Evolutionary conservation across 257 asterid genomes (phyloP).

Genomic region (Capsicum baccatum): DNA sequence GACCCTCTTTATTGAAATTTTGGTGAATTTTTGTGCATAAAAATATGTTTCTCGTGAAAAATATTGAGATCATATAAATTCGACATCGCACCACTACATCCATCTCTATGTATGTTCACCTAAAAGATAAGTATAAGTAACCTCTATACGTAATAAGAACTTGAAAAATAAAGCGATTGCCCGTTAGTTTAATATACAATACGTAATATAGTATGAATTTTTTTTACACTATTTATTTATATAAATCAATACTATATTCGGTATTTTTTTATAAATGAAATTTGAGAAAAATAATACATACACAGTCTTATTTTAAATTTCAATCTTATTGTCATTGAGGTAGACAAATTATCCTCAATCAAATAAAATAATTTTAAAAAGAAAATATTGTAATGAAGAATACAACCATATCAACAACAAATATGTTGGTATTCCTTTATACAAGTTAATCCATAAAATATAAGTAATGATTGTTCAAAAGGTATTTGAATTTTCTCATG

Average conservation of each 20-base stretch:
- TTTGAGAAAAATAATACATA: too few relatives aligned
- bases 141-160: neutral
- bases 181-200: neutral
- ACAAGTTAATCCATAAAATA: neutral
- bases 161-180: neutral
- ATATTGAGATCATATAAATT: neutral
- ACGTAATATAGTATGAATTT: too few relatives aligned
- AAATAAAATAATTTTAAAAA: neutral
- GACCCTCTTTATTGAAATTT: neutral
- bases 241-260: neutral
- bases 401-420: neutral
- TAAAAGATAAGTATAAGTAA: neutral
- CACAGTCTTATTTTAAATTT: too few relatives aligned
- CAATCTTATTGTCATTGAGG: too few relatives aligned
- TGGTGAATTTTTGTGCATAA: neutral
- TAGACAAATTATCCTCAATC: too few relatives aligned
- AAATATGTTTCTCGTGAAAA: neutral
- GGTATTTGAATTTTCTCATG: slow-evolving; percentile 33
- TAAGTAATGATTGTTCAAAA: slow-evolving; percentile 28
- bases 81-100: neutral
- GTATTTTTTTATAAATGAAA: neutral
- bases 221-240: too few relatives aligned
- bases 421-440: neutral
- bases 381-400: neutral
- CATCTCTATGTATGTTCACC: neutral